Evolutionary conservation across 2,329 filamentous ascomycete genomes (phyloP).

Genomic region (Achaetomium macrosporum): DNA sequence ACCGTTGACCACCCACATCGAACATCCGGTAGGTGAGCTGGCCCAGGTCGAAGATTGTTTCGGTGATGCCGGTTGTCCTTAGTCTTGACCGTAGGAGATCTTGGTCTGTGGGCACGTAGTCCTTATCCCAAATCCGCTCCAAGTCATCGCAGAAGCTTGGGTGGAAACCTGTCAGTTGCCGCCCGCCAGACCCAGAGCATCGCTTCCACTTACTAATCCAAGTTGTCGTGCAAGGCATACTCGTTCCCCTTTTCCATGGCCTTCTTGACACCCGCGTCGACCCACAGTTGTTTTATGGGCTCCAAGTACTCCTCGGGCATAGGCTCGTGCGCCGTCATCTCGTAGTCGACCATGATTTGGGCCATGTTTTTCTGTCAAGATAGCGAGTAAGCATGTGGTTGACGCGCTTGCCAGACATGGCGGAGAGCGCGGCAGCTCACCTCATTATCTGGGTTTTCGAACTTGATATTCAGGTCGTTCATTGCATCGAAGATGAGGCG

Average conservation of each 20-base stretch:
- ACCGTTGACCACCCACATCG: slow-evolving; percentile 86
- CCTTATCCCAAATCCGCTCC: slow-evolving; percentile 66
- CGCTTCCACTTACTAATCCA: slow-evolving; percentile 65
- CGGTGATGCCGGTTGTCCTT: slow-evolving; percentile 90
- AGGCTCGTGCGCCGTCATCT: slow-evolving; percentile 74
- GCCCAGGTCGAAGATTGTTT: slow-evolving; percentile 87
- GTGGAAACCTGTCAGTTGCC: slow-evolving; percentile 7
- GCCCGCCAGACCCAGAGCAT: background rate
- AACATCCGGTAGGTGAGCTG: slow-evolving; percentile 96
- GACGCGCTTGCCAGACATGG: background rate
- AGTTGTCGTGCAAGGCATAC: slow-evolving; percentile 91
- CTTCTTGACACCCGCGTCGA: slow-evolving; percentile 72
- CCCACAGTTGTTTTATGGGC: slow-evolving; percentile 81
- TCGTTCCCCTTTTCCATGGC: slow-evolving; percentile 94
- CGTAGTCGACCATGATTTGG: slow-evolving; percentile 69
- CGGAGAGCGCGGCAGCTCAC: slow-evolving; percentile 41
- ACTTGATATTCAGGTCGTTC: slow-evolving; percentile 74
- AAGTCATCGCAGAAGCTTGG: slow-evolving; percentile 75
- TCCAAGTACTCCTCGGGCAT: slow-evolving; percentile 72
- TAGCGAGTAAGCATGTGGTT: background rate
- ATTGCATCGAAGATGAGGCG: slow-evolving; percentile 87
- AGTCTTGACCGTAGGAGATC: slow-evolving; percentile 87
- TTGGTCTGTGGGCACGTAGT: slow-evolving; percentile 87
- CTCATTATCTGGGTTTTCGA: slow-evolving; percentile 72
- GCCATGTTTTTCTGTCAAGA: slow-evolving; percentile 64